Evolutionary conservation across 805 yeast genomes (phyloP), one percentile per base, ranked within the genome.

Genomic region (Candida maris): DNA sequence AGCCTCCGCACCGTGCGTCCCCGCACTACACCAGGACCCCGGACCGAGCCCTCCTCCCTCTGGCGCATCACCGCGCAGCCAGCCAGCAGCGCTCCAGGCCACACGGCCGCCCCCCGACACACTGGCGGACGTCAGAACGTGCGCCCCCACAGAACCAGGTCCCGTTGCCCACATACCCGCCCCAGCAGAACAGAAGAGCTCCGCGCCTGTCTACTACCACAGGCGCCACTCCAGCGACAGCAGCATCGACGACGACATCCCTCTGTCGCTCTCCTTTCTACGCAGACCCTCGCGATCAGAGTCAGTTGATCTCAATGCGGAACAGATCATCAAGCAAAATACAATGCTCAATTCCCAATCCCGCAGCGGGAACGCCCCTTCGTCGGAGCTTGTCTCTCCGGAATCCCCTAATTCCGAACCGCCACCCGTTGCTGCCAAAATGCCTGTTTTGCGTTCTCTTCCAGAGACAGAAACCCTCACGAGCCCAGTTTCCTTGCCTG

Each of bases 211-310:
- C n/a, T 21, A 21, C 12, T 8, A 9, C 19, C 44, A 38, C 21
- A 36, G 42, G 30, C 38, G 49, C 17, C 42, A 35, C 9, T 47
- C 52, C 3, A 46, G 46, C 25, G 46, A 42, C 28, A 39, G 44
- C 24, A 44, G 46, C 38, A 32, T 34, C 12, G 52, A 48, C 8
- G 51, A 44, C 16, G 52, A 47, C 27, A 10, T 56, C 9, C 63
- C 62, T 4, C 35, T 56, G 16, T 59, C 66, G 2, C 37, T 61
- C n/a, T 52, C 61, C 3, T 61, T 61, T 36, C 23, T 61, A 12
- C 46, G 59, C 21, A 47, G 48, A 30, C 66, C 66, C 3, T 55
- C 64, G 2, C 30, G 65, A 23, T 55, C 62, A 3, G 41, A 37
- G 14, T 51, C 55, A 2, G 36, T 44, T 27, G 52, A 48, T 18